Conservation (phyloP, 306 rosid species). For the Trifolium subterraneum region DNA sequence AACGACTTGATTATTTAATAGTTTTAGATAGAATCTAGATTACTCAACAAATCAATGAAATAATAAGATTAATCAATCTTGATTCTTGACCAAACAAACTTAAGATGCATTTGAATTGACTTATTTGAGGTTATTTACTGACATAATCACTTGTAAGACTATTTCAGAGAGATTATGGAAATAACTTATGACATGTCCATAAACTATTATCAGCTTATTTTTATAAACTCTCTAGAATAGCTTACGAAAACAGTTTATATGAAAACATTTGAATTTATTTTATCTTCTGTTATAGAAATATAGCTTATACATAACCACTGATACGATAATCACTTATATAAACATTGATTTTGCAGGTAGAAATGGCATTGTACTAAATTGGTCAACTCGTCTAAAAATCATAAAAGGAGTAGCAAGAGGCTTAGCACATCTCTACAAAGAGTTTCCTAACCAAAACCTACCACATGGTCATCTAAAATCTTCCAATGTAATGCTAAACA, state of each 20-base stretch:
- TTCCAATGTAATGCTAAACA: constrained; percentile 68
- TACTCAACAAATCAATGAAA: background rate
- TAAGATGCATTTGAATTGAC: background rate
- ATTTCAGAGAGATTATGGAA: background rate
- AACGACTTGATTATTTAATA: too few relatives aligned
- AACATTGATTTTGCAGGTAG: constrained; percentile 48
- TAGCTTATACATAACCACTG: background rate
- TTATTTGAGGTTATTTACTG: background rate
- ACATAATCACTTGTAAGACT: background rate
- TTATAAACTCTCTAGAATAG: background rate
- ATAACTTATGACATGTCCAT: background rate
- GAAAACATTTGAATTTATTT: background rate
- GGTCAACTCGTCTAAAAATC: constrained; percentile 75
- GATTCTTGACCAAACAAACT: background rate
- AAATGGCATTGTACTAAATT: constrained; percentile 43
- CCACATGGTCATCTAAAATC: constrained; percentile 89
- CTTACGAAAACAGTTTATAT: too few relatives aligned
- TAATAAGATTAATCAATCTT: background rate
- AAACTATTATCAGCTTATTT: background rate
- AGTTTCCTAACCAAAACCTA: constrained; percentile 48
- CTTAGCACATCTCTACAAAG: constrained; percentile 57
- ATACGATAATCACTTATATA: too few relatives aligned
- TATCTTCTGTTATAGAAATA: background rate
- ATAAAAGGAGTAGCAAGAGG: constrained; percentile 78
- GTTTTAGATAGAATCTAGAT: too few relatives aligned